These are phyloP conservation scores for Sisymbrium irio DNA, from an alignment of 345 rosid species.

Conservation along the genomic window DNA sequence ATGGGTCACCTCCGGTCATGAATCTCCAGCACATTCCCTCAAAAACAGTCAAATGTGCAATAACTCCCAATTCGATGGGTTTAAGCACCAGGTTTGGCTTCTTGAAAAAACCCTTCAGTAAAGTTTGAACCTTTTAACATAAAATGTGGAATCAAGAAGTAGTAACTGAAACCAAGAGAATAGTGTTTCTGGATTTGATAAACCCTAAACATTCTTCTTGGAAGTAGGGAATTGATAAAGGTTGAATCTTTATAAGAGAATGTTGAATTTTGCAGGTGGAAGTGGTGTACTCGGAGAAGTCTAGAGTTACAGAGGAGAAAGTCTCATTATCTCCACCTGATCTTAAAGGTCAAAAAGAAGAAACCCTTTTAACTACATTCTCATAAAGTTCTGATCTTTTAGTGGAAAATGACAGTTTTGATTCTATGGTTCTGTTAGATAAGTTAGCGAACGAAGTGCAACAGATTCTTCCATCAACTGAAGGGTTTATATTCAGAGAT, in stretches of 20 bases:
- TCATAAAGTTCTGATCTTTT: background rate
- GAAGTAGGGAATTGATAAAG: background rate
- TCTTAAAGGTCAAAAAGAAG: conserved; percentile 51
- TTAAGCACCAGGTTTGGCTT: conserved; percentile 25
- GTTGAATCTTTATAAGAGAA: background rate
- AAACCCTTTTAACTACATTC: conserved; percentile 1
- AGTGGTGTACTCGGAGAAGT: conserved; percentile 58
- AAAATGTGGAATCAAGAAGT: background rate
- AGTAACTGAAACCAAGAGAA: background rate
- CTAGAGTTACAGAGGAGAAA: conserved; percentile 52
- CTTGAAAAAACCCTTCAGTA: background rate
- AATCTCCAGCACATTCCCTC: conserved; percentile 63
- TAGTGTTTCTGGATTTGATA: too few relatives aligned
- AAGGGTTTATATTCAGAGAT: conserved; percentile 75
- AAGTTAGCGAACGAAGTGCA: conserved; percentile 73
- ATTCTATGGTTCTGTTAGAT: conserved; percentile 43
- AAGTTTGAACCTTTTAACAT: conserved; percentile 7
- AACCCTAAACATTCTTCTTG: background rate
- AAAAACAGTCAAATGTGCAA: conserved; percentile 37
- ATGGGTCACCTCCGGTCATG: conserved; percentile 73
- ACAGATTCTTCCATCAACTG: conserved; percentile 61
- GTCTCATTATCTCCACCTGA: conserved; percentile 46
- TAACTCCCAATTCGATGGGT: conserved; percentile 43
- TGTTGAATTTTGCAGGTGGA: conserved; percentile 26
- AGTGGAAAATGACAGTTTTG: background rate